Base-by-base conservation (phyloP, 176 grass and related monocot species). In the Oryza brachyantha region DNA sequence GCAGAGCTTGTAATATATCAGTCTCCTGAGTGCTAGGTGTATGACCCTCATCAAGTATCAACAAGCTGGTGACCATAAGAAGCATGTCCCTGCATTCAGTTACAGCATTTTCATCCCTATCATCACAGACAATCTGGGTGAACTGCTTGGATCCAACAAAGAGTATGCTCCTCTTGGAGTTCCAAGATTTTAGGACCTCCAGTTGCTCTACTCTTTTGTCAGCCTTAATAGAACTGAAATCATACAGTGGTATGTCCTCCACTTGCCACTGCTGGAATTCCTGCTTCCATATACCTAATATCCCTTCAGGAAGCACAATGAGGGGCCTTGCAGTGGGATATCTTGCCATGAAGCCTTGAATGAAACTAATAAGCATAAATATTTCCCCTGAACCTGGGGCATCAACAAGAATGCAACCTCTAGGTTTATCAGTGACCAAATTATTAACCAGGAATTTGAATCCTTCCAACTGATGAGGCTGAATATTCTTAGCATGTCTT, bases 121-220 rank as follows among this genome's bases (percentile, higher is more conserved):
- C 72, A 70, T 76, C 76, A 19, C 74, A 91, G 34, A 99, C 62
- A 13, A 99, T 93, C 64, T 41, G 83, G 43, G 90, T 79, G 62
- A 99, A 99, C 75, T 99, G 96, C 26, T 87, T 93, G 75, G 95
- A 99, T 70, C 96, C 96, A 70, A 99, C 80, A 88, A 99, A 91
- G 6, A 98, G 84, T 61, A 98, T 98, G 80, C 96, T 95, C 83
- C 82, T 75, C 22, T 81, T 93, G 29, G 90, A 88, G 67, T 93
- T 85, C 96, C 96, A 99, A 43, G 74, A 66, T 29, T 93, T 91
- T 54, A 99, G 83, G 52, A 95, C 68, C 63, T 91, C 88, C 74
- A 99, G 79, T 50, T 99, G 92, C n/a, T 99, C 92, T 55, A 70
- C 31, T 88, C 96, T 87, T 67, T 95, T 89, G 34, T 93, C 90